Conservation (phyloP, 2,329 filamentous ascomycete species). For the Claviceps sorghi region DNA sequence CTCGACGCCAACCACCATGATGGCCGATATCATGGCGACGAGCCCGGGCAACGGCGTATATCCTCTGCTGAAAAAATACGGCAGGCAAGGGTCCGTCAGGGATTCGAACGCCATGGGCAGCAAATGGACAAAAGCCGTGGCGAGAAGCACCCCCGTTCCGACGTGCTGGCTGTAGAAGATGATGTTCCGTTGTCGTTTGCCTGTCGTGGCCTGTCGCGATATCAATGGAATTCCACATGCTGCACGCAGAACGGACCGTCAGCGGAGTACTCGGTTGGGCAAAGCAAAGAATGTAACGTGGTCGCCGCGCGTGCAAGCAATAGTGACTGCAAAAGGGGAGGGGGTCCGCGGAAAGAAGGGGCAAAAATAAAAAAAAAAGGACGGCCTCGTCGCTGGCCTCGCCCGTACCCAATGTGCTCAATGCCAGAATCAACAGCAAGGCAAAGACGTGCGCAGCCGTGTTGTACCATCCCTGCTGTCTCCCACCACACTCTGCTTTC, state of each 20-base stretch:
- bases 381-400: not conserved
- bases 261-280: not conserved
- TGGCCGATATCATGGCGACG: slow-evolving; percentile 67
- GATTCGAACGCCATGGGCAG: slow-evolving; percentile 54
- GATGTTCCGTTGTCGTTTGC: slow-evolving; percentile 42
- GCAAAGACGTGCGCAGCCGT: slow-evolving; percentile 53
- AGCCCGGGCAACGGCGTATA: slow-evolving; percentile 70
- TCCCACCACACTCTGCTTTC: slow-evolving; percentile 38
- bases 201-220: slow-evolving; percentile 41
- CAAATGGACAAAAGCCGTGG: slow-evolving; percentile 71
- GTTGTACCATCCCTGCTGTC: slow-evolving; percentile 44
- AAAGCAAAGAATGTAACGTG: too few species aligned
- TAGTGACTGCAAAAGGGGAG: not conserved
- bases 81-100: slow-evolving; percentile 56
- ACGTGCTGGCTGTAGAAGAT: slow-evolving; percentile 60
- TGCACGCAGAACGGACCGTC: slow-evolving; percentile 11
- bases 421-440: slow-evolving; percentile 46
- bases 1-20: slow-evolving; percentile 72
- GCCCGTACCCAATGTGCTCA: slow-evolving; percentile 43
- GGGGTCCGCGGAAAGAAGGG: not conserved
- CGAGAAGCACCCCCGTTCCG: slow-evolving; percentile 72
- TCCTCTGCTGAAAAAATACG: slow-evolving; percentile 62
- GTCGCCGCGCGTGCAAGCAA: not conserved
- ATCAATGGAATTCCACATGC: slow-evolving; percentile 54
- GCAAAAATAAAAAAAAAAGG: not conserved